phyloP scores from a whole-genome alignment of 1,284 basidiomycete genomes.

The Naganishia albida region DNA sequence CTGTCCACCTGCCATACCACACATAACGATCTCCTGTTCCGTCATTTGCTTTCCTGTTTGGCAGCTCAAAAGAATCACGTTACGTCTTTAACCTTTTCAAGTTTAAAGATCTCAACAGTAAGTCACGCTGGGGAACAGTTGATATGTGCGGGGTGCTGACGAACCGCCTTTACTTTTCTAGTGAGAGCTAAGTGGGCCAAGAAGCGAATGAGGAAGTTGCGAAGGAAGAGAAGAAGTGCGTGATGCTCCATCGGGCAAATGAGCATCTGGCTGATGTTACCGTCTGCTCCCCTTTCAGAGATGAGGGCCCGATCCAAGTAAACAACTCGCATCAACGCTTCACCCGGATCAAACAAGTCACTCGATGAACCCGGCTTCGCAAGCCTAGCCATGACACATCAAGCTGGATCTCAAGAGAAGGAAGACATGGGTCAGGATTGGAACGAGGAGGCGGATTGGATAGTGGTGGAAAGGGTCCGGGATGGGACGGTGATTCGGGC shows the following conservation, averaged over 20 bases:
- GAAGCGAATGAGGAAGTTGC: constrained; percentile 35
- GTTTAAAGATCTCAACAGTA: constrained; percentile 27
- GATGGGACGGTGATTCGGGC: background rate
- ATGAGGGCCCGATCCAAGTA: constrained; percentile 37
- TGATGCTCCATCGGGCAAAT: background rate
- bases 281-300: constrained; percentile 9
- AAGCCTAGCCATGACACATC: constrained; percentile 1
- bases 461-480: constrained; percentile 6
- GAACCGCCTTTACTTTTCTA: background rate
- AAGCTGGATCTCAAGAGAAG: constrained; percentile 9
- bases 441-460: background rate
- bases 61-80: background rate
- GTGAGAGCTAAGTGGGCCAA: constrained; percentile 37
- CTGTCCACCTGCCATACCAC: constrained; percentile 12
- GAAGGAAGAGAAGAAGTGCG: constrained; percentile 36
- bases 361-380: background rate
- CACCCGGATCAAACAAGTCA: background rate
- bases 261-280: background rate
- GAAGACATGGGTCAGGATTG: background rate
- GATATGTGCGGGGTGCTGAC: background rate
- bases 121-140: background rate
- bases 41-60: background rate
- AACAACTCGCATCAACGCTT: constrained; percentile 23
- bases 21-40: constrained; percentile 14
- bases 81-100: constrained; percentile 18